Conservation (phyloP, 371 early-diverging fungal genomes). For the Lichtheimia hyalospora region DNA sequence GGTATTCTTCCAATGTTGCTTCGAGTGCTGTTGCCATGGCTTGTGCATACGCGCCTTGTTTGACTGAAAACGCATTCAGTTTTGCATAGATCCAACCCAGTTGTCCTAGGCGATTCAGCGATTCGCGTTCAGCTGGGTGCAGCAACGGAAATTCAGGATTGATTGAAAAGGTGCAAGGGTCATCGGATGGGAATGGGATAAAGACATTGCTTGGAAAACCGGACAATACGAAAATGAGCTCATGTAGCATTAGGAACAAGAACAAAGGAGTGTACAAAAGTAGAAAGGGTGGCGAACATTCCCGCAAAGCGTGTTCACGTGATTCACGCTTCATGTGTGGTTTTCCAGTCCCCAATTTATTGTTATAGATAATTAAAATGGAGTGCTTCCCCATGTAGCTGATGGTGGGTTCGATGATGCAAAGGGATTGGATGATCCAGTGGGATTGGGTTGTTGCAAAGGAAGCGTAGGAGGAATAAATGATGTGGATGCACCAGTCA, state of each 20-base stretch:
- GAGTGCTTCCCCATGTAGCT: neutral
- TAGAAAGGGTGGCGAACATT: neutral
- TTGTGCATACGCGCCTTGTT: conserved; percentile 41
- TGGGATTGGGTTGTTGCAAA: conserved; percentile 10
- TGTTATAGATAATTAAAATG: neutral
- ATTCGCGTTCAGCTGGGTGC: conserved; percentile 68
- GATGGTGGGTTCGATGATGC: neutral
- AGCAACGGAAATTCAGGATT: conserved; percentile 61
- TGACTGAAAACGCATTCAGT: conserved; percentile 15
- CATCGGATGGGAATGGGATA: conserved; percentile 51
- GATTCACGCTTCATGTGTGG: too few species aligned
- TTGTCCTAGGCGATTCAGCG: conserved; percentile 62
- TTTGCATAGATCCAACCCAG: conserved; percentile 60
- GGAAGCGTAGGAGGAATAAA: neutral
- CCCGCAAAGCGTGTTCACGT: neutral
- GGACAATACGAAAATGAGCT: conserved; percentile 68
- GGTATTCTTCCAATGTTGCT: conserved; percentile 52
- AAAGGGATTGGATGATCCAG: conserved; percentile 18
- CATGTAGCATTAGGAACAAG: conserved; percentile 68
- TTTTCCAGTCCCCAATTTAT: too few species aligned
- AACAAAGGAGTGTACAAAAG: neutral
- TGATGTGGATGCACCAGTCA: neutral
- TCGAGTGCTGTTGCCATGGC: conserved; percentile 58
- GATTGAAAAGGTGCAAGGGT: conserved; percentile 57
- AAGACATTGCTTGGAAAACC: conserved; percentile 74